Evolutionary conservation across 2,329 filamentous ascomycete species (phyloP), one percentile per base, ranked within the genome.

Genomic region (Aspergillus novoparasiticus): DNA sequence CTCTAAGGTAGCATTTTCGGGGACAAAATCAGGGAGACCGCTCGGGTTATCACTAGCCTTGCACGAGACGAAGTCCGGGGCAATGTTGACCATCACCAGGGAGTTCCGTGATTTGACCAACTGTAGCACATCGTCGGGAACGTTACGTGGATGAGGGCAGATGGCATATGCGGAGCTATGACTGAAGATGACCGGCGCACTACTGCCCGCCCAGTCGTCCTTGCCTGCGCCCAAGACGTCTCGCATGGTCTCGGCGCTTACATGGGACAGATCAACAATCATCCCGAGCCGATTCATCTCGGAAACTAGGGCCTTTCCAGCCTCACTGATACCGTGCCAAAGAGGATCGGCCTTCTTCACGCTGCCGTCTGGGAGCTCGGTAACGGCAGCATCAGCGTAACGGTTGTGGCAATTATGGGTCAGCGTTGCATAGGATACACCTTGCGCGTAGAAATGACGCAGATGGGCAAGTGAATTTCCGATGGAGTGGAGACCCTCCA

Each of bases 211-310:
- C 90, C 90, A 94, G 50, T 79, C 82, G 23, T 83, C 82, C 26
- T 82, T 80, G 10, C 76, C 76, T 2, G 84, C 89, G 6, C 87
- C 87, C 0, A 97, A 85, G 0, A 94, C 91, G 71, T 97, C 91
- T 8, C 88, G 81, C 92, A 96, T 95, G 0, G 94, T 97, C 64
- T 94, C 90, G 61, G 87, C 85, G 70, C 90, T 85, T 28, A 89
- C 87, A 76, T 97, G 94, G 8, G 91, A 86, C 41, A 97, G 83
- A 74, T 97, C 94, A 46, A 98, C 91, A n/a, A 97, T 88, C 89
- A 97, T 93, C 30, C 94, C 94, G 2, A 97, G 82, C 3, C 94
- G 87, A 76, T 97, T 98, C 94, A 98, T 97, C 81, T 98, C 94
- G 41, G 83, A 83, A 51, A 98, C 83, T 0, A 97, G 79, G 14